Evolutionary conservation across 208 protist genomes (phyloP), one percentile per base, ranked within the genome.

Genomic region (Acanthamoeba culbertsoni): DNA sequence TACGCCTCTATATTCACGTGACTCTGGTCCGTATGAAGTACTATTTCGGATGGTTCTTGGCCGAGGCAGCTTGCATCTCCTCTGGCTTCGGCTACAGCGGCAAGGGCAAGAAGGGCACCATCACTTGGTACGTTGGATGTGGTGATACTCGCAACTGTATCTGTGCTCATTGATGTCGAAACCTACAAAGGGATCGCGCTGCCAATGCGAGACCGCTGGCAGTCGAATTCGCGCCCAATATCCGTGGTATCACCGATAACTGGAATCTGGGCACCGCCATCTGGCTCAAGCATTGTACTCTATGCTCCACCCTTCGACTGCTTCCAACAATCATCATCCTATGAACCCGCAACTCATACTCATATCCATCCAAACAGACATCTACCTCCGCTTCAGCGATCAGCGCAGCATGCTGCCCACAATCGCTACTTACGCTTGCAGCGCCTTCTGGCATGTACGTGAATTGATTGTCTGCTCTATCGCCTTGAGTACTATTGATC

Each of bases 201-300:
- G 92, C 75, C 0, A 96, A 96, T 51, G 86, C 86, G 3, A 43
- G 62, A 42, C 88, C 91, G 51, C 28, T 94, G 12, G 53, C 20
- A 7, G 95, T 96, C 12, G 95, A 96, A 37, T 48, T 95, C 20
- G 91, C 93, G 4, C 59, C 45, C 2, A 96, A 95, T 51, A 93
- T 96, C 37, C 48, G 93, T 33, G 73, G 77, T 31, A 59, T 94
- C n/a, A 94, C 95, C 37, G 93, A 77, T 16, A 79, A 89, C 43
- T 96, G 95, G 95, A 96, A 96, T 28, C 68, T 96, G n/a, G 82
- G 93, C 48, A 96, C 95, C 40, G 43, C 51, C n/a, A 92, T 90
- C 26, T 96, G 95, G 95, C 57, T 96, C 23, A 94, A 95, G 86
- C 89, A 91, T 16, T 94, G 93, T 92, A 77, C 62, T 10, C 28